These are phyloP conservation scores for Colletotrichum magnum DNA, from an alignment of 2,329 filamentous ascomycete species.

Conservation along the genomic window DNA sequence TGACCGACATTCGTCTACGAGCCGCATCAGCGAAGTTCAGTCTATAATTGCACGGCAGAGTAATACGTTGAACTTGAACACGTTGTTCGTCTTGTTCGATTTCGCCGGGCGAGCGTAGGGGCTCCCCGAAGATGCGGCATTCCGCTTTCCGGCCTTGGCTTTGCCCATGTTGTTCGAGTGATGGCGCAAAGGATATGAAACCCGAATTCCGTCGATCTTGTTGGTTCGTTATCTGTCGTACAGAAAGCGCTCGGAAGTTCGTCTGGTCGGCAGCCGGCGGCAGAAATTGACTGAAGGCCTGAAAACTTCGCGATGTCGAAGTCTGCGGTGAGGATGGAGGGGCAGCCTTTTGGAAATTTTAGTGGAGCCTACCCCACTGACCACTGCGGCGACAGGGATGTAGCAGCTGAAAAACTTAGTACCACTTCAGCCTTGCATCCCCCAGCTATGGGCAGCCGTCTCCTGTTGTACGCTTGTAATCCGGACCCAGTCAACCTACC, in stretches of 20 bases:
- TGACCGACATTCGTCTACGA: conserved; percentile 50
- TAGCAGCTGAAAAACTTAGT: conserved; percentile 37
- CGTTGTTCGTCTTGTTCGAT: conserved; percentile 72
- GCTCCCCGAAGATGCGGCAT: conserved; percentile 53
- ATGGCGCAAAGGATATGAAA: too few species aligned
- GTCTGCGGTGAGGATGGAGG: conserved; percentile 41
- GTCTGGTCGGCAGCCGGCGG: too few species aligned
- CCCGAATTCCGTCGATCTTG: neutral
- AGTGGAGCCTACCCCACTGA: conserved; percentile 34
- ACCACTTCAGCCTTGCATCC: conserved; percentile 41
- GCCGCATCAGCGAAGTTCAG: neutral
- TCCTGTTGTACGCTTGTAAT: neutral
- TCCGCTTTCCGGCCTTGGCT: conserved; percentile 66
- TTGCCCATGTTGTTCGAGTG: conserved; percentile 63
- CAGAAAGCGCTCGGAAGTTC: too few species aligned
- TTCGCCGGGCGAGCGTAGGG: conserved; percentile 39
- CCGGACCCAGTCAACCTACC: neutral
- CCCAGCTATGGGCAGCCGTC: conserved; percentile 4
- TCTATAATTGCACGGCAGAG: conserved; percentile 58
- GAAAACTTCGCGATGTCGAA: conserved; percentile 31
- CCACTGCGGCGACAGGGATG: conserved; percentile 33
- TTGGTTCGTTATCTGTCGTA: too few species aligned
- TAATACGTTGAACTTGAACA: conserved; percentile 93
- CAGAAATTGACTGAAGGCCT: neutral
- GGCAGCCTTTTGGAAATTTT: conserved; percentile 41